Conservation (phyloP, 441 rosid genomes). For the Gossypium davidsonii region DNA sequence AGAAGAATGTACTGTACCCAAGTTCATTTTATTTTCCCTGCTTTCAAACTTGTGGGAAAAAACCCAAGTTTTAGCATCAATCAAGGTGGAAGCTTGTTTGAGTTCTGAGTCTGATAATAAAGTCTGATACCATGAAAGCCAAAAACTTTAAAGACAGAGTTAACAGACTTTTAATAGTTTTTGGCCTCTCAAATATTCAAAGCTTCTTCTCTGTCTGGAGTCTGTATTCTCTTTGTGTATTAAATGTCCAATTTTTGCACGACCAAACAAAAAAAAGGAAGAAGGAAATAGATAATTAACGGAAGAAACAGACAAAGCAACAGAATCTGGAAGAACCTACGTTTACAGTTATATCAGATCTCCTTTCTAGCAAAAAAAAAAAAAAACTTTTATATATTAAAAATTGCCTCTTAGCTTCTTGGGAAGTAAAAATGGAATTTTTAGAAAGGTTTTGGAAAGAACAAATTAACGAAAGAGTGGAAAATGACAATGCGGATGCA, state of each 20-base stretch:
- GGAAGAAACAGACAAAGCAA: background rate
- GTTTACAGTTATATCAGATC: conserved; percentile 6
- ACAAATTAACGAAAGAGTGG: background rate
- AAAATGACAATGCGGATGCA: background rate
- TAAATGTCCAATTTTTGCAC: background rate
- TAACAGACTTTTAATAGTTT: background rate
- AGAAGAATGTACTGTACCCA: background rate
- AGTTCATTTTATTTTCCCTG: background rate
- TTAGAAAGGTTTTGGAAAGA: background rate
- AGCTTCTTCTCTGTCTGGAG: background rate
- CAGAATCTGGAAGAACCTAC: conserved; percentile 10
- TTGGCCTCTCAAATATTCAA: background rate
- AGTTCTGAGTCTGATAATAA: conserved; percentile 3
- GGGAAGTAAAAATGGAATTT: background rate
- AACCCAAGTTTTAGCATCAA: conserved; percentile 7
- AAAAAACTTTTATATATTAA: background rate
- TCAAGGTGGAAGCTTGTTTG: conserved; percentile 6
- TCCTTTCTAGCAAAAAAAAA: background rate
- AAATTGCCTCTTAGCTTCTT: background rate
- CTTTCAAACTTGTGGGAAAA: background rate
- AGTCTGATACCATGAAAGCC: conserved; percentile 8
- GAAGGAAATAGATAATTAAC: background rate
- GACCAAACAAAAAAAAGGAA: background rate
- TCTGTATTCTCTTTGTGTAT: background rate
- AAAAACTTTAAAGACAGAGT: background rate